Conservation (phyloP, 768 basidiomycete genomes). For the Kwoniella dendrophila region DNA sequence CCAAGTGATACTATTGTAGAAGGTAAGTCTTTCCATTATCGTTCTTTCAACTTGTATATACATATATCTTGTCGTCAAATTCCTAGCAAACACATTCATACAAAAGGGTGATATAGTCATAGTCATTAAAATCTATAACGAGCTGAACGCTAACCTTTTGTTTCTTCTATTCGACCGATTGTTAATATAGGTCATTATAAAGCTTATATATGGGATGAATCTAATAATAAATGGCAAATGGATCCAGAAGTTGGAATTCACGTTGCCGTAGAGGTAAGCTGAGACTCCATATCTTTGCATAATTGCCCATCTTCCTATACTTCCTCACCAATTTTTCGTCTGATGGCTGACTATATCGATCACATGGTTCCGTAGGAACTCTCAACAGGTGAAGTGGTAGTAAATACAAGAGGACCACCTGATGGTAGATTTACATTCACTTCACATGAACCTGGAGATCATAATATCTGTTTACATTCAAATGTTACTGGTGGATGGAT, state of each 20-base stretch:
- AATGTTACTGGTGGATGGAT: slow-evolving; percentile 88
- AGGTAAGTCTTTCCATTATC: slow-evolving; percentile 60
- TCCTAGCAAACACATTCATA: neutral
- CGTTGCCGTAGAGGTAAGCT: slow-evolving; percentile 79
- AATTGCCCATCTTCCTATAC: no score
- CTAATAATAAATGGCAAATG: slow-evolving; percentile 66
- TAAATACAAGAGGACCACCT: slow-evolving; percentile 83
- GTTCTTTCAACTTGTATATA: neutral
- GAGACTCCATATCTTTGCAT: neutral
- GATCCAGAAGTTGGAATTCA: slow-evolving; percentile 82
- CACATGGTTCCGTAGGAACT: slow-evolving; percentile 87
- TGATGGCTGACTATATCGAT: no score
- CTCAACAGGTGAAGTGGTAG: slow-evolving; percentile 75
- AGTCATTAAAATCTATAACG: no score
- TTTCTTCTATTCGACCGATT: no score
- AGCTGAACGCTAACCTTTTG: no score
- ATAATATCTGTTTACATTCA: slow-evolving; percentile 92
- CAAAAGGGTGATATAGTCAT: no score
- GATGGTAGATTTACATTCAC: slow-evolving; percentile 97
- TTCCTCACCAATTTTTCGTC: neutral
- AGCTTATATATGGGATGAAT: slow-evolving; percentile 87
- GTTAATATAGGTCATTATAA: slow-evolving; percentile 77
- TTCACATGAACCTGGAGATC: slow-evolving; percentile 94
- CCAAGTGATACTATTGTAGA: slow-evolving; percentile 94
- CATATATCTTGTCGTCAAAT: neutral